Evolutionary conservation across 257 asterid genomes (phyloP).

Genomic region (Jasminum sambac): DNA sequence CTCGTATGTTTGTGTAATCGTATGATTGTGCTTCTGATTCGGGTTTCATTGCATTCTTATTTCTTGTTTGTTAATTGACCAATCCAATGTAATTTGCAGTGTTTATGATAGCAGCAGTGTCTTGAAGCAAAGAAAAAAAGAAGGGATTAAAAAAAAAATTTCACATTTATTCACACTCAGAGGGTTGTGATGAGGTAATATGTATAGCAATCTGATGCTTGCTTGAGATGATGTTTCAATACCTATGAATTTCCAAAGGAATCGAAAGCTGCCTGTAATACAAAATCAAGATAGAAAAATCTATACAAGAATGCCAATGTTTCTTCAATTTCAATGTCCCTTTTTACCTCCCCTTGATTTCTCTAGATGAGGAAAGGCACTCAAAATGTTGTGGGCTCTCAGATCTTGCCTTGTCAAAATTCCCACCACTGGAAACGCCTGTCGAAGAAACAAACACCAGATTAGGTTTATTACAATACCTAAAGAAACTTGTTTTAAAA

Average conservation of each 20-base stretch:
- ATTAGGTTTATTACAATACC: too few relatives aligned
- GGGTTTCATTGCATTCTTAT: neutral
- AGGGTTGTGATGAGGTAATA: neutral
- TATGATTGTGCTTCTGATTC: neutral
- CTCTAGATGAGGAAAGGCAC: conserved; percentile 68
- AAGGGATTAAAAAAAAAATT: neutral
- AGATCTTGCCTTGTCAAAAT: conserved; percentile 93
- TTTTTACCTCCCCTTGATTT: conserved; percentile 49
- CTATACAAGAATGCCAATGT: conserved; percentile 24
- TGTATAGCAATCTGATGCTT: conserved; percentile 1
- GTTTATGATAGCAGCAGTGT: neutral
- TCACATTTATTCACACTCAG: neutral
- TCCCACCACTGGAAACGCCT: conserved; percentile 81
- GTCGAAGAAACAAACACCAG: conserved; percentile 27
- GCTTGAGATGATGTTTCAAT: neutral
- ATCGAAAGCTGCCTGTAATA: conserved; percentile 18
- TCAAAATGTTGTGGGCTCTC: conserved; percentile 77
- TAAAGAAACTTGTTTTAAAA: too few relatives aligned
- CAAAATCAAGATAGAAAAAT: conserved; percentile 19
- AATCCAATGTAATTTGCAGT: neutral
- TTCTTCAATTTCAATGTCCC: conserved; percentile 43
- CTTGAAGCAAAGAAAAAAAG: too few relatives aligned
- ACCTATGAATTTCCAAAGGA: conserved; percentile 22
- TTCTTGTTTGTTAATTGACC: too few relatives aligned
- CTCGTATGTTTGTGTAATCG: too few relatives aligned